These are phyloP conservation scores for Candolleomyces eurysporus DNA, from an alignment of 768 basidiomycete species.

Conservation along the genomic window DNA sequence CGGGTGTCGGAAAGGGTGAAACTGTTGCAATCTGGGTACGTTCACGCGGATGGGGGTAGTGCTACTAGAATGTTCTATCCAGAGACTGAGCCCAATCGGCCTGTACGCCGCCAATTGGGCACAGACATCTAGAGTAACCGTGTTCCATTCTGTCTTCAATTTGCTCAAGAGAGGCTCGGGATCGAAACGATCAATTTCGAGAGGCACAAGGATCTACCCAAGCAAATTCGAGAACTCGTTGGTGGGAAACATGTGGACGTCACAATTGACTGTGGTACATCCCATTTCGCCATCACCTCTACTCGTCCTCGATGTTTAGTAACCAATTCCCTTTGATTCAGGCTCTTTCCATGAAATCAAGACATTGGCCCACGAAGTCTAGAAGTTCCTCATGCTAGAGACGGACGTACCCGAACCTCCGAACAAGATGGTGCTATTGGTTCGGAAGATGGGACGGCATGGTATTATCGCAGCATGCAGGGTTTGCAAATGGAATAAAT, in stretches of 20 bases:
- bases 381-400: slow-evolving; percentile 72
- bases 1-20: slow-evolving; percentile 70
- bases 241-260: slow-evolving; percentile 61
- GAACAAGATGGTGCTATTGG: slow-evolving; percentile 46
- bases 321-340: slow-evolving; percentile 7
- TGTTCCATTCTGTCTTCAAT: slow-evolving; percentile 43
- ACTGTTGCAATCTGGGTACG: slow-evolving; percentile 69
- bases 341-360: slow-evolving; percentile 71
- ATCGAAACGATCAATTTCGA: slow-evolving; percentile 63
- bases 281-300: not conserved
- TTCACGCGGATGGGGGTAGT: not conserved
- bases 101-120: slow-evolving; percentile 60
- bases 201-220: slow-evolving; percentile 46
- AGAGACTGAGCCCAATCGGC: slow-evolving; percentile 70
- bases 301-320: too few species aligned
- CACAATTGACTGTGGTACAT: slow-evolving; percentile 49
- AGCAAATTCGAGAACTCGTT: slow-evolving; percentile 56
- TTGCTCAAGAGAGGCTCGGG: slow-evolving; percentile 44
- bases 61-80: not conserved
- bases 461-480: slow-evolving; percentile 70
- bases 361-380: slow-evolving; percentile 62
- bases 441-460: slow-evolving; percentile 54
- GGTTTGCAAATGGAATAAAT: slow-evolving; percentile 65
- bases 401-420: slow-evolving; percentile 76
- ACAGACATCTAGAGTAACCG: slow-evolving; percentile 55